Evolutionary conservation across 2,329 filamentous ascomycete species (phyloP).

Genomic region (Lecanicillium sp.): DNA sequence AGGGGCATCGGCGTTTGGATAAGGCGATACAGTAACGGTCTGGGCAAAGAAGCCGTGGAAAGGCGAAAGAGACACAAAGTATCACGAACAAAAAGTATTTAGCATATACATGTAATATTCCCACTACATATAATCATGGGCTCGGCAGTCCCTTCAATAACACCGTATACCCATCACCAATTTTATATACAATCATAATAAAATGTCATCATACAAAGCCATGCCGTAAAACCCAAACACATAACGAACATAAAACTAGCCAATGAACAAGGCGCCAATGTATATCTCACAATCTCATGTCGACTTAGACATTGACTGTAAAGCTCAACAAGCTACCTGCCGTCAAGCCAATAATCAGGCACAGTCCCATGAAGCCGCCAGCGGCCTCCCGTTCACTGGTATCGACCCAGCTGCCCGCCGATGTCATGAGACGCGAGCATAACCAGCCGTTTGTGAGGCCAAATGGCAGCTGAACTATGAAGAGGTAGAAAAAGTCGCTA

Average conservation of each 20-base stretch:
- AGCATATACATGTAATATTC: too few relatives aligned
- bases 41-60: too few relatives aligned
- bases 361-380: slow-evolving; percentile 89
- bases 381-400: slow-evolving; percentile 78
- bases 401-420: slow-evolving; percentile 71
- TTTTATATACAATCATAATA: too few relatives aligned
- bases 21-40: too few relatives aligned
- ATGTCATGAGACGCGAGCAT: slow-evolving; percentile 86
- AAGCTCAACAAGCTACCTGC: slow-evolving; percentile 88
- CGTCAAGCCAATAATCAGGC: slow-evolving; percentile 76
- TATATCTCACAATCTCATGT: slow-evolving; percentile 10
- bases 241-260: background rate
- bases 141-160: too few relatives aligned
- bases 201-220: slow-evolving; percentile 1
- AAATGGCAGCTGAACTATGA: slow-evolving; percentile 75
- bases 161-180: too few relatives aligned
- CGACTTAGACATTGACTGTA: slow-evolving; percentile 42
- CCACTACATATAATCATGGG: too few relatives aligned
- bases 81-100: too few relatives aligned
- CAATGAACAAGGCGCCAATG: too few relatives aligned
- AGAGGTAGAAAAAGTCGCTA: slow-evolving; percentile 83
- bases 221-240: slow-evolving; percentile 5
- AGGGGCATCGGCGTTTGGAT: too few relatives aligned
- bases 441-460: slow-evolving; percentile 83
- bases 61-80: too few relatives aligned